Conservation (phyloP, 192 early-diverging fungal genomes). For the Backusella liffmaniae region DNA sequence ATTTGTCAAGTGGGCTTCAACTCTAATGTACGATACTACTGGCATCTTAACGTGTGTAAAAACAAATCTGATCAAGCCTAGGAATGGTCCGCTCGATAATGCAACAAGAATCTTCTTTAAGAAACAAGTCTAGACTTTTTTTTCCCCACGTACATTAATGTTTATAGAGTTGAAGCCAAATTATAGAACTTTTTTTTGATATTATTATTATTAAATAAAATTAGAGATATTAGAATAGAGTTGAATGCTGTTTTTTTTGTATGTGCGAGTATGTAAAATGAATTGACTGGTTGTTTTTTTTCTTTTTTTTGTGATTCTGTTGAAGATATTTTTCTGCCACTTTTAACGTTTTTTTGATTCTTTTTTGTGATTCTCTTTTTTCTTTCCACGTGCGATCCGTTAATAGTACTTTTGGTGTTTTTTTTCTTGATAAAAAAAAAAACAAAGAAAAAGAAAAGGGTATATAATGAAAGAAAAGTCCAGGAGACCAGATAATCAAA, state of each 20-base stretch:
- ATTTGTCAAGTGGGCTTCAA: neutral
- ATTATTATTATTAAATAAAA: slow-evolving; percentile 5
- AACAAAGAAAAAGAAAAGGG: neutral
- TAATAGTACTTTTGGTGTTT: neutral
- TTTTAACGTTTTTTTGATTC: neutral
- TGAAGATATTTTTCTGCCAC: neutral
- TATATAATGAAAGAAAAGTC: neutral
- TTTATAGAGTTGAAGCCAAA: slow-evolving; percentile 3
- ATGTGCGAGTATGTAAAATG: neutral
- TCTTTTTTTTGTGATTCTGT: neutral
- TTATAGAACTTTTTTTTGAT: slow-evolving; percentile 3
- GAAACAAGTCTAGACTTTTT: slow-evolving; percentile 1
- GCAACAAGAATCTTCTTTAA: neutral
- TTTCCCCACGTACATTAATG: neutral
- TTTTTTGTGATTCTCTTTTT: slow-evolving; percentile 3
- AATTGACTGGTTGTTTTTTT: neutral
- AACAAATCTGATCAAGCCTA: neutral
- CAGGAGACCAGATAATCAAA: neutral
- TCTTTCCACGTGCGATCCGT: neutral
- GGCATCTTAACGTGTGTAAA: slow-evolving; percentile 12
- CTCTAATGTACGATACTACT: slow-evolving; percentile 2
- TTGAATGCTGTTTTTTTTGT: slow-evolving; percentile 7
- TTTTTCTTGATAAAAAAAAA: neutral
- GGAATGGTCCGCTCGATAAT: neutral
- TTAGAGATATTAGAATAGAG: neutral